These are phyloP conservation scores for Ceratonia siliqua DNA, from an alignment of 306 rosid species.

Conservation along the genomic window DNA sequence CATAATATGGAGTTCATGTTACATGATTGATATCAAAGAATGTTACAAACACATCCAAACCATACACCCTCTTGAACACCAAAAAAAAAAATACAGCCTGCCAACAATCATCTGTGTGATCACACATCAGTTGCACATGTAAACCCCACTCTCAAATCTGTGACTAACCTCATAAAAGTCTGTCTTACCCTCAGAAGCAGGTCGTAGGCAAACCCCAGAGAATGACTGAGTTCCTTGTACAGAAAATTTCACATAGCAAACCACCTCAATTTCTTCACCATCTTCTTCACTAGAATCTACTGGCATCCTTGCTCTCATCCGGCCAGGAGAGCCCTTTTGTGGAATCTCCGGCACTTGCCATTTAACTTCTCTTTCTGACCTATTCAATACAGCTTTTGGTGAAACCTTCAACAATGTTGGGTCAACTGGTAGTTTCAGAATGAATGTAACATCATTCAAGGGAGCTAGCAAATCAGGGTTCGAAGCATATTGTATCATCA, in stretches of 20 bases:
- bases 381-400: constrained; percentile 87
- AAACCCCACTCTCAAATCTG: constrained; percentile 78
- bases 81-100: constrained; percentile 30
- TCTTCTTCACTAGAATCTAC: constrained; percentile 72
- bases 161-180: constrained; percentile 90
- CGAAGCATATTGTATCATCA: constrained; percentile 84
- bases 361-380: constrained; percentile 79
- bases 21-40: constrained; percentile 56
- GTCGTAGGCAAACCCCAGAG: constrained; percentile 75
- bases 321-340: constrained; percentile 72
- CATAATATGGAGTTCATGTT: constrained; percentile 40
- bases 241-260: constrained; percentile 76
- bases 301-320: constrained; percentile 84
- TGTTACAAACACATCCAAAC: constrained; percentile 58
- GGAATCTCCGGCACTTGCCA: constrained; percentile 88
- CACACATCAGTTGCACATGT: constrained; percentile 72
- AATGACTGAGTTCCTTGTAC: constrained; percentile 61
- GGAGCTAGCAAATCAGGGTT: constrained; percentile 81
- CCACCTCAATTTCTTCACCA: constrained; percentile 77
- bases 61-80: constrained; percentile 39
- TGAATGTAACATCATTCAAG: constrained; percentile 73
- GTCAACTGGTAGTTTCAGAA: constrained; percentile 78
- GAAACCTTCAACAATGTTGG: constrained; percentile 87
- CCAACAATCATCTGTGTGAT: constrained; percentile 34
- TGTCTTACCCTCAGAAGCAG: constrained; percentile 79